A percentile compares a stretch with the other conserved stretches of the same genome.
These are phyloP conservation scores for Pogostemon cablin DNA, from an alignment of 257 asterid genomes.

Conservation along the genomic window DNA sequence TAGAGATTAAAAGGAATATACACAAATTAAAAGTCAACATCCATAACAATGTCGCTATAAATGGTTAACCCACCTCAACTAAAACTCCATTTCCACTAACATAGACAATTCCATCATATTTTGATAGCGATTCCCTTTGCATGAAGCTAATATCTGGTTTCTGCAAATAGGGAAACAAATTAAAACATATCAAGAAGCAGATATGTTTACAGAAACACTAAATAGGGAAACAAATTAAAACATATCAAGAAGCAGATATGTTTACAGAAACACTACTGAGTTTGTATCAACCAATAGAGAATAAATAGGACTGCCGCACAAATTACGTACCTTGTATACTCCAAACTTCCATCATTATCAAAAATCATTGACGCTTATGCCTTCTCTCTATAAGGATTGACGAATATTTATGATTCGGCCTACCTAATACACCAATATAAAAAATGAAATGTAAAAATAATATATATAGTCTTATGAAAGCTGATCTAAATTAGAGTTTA, in stretches of 20 bases:
- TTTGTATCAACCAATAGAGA: neutral
- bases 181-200: too few relatives aligned
- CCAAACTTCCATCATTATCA: constrained; percentile 61
- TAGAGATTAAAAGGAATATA: constrained; percentile 3
- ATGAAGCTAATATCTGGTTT: constrained; percentile 72
- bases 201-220: neutral
- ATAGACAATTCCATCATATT: constrained; percentile 83
- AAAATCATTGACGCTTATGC: constrained; percentile 71
- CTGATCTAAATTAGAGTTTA: constrained; percentile 19
- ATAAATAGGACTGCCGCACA: too few relatives aligned
- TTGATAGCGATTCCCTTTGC: constrained; percentile 79
- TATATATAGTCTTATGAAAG: neutral
- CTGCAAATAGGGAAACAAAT: constrained; percentile 41
- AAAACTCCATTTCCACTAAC: constrained; percentile 93
- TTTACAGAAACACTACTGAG: neutral
- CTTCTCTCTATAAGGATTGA: constrained; percentile 94
- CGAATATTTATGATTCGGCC: constrained; percentile 78
- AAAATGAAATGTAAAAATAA: constrained; percentile 14
- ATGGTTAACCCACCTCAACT: constrained; percentile 75
- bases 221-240: neutral
- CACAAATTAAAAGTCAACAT: constrained; percentile 2
- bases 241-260: too few relatives aligned
- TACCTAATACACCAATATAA: constrained; percentile 49
- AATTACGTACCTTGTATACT: constrained; percentile 61
- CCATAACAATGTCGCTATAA: constrained; percentile 4